Evolutionary conservation across 2,329 filamentous ascomycete genomes (phyloP).

Genomic region (Exophiala viscosa): DNA sequence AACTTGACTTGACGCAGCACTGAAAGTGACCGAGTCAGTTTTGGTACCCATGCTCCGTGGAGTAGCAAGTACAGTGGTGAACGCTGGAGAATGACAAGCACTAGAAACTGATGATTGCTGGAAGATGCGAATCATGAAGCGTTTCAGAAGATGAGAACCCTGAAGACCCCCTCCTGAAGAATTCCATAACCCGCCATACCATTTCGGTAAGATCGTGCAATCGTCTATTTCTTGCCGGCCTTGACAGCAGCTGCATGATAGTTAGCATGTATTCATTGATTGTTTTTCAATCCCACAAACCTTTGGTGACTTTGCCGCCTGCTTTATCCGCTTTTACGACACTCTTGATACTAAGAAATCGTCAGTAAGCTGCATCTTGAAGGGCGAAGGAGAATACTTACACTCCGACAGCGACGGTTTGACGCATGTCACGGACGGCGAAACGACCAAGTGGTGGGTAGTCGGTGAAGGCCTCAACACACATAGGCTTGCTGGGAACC

Average conservation of each 20-base stretch:
- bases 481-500: slow-evolving; percentile 99
- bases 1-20: slow-evolving; percentile 5
- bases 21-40: slow-evolving; percentile 6
- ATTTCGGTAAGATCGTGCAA: slow-evolving; percentile 11
- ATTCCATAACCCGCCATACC: slow-evolving; percentile 12
- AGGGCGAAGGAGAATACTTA: slow-evolving; percentile 45
- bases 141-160: slow-evolving; percentile 4
- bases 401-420: slow-evolving; percentile 49
- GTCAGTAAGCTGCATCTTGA: not conserved
- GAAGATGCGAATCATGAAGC: slow-evolving; percentile 7
- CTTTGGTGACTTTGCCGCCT: slow-evolving; percentile 57
- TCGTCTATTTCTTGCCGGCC: slow-evolving; percentile 27
- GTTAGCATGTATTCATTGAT: not conserved
- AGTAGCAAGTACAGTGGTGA: slow-evolving; percentile 10
- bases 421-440: slow-evolving; percentile 95
- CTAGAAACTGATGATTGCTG: slow-evolving; percentile 5
- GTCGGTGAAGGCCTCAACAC: slow-evolving; percentile 99
- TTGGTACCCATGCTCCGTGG: slow-evolving; percentile 6
- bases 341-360: slow-evolving; percentile 63
- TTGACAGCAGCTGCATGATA: slow-evolving; percentile 17
- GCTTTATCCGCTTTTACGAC: slow-evolving; percentile 62
- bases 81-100: slow-evolving; percentile 5
- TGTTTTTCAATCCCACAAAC: not conserved
- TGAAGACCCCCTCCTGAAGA: slow-evolving; percentile 11
- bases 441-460: slow-evolving; percentile 99